phyloP scores from a whole-genome alignment of 257 asterid genomes.

The Forsythia viridissima region DNA sequence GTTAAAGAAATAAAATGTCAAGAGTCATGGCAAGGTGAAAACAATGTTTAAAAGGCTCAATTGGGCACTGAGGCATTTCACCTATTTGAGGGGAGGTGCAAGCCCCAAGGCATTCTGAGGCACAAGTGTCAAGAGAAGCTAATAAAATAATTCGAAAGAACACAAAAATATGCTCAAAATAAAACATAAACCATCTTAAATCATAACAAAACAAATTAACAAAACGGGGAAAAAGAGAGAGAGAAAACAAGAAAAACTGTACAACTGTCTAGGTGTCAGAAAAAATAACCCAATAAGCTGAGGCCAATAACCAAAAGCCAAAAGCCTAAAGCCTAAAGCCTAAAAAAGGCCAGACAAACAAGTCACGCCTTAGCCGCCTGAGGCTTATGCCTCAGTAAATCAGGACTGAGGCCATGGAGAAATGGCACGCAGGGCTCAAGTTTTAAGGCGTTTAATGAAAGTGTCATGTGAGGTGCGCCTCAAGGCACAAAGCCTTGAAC shows the following conservation, averaged over 20 bases:
- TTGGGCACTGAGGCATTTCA: background rate
- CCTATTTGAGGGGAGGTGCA: background rate
- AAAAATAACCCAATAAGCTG: background rate
- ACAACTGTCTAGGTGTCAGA: background rate
- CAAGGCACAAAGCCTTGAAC: background rate
- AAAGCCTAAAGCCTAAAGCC: background rate
- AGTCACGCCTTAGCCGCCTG: background rate
- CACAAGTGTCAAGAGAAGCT: background rate
- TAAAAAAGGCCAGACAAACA: background rate
- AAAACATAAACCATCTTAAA: background rate
- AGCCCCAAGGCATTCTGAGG: background rate
- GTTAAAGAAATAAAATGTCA: background rate
- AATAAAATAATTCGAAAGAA: background rate
- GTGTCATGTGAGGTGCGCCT: background rate
- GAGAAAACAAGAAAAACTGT: background rate
- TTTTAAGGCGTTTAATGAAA: background rate
- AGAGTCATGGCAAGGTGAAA: background rate
- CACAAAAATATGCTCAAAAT: background rate
- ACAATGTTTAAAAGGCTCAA: background rate
- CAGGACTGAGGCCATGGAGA: background rate
- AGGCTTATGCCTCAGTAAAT: background rate
- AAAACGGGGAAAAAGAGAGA: background rate
- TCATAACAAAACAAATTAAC: background rate
- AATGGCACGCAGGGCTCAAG: background rate
- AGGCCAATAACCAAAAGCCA: background rate